Evolutionary conservation across 495 filamentous ascomycete species (phyloP), one percentile per base, ranked within the genome.

Genomic region (Neurospora africana): DNA sequence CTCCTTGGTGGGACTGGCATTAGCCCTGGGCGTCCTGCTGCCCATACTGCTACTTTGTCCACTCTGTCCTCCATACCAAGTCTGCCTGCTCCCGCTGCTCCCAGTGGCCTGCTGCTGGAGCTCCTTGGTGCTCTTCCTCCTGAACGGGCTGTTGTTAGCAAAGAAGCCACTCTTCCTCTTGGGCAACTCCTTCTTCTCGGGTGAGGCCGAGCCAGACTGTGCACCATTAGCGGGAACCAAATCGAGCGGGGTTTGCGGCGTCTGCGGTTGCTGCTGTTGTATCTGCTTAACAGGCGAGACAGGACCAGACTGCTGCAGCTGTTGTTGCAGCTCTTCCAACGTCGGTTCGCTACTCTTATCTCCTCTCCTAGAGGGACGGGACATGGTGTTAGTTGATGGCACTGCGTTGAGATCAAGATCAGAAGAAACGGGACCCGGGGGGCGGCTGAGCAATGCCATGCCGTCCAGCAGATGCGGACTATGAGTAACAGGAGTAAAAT

Each of bases 391-490:
- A 23, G 75, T 40, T 36, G 77, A 82, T 37, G 91, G 85, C 72
- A 87, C 90, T 39, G 91, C 93, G 80, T 92, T 95, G 69, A 90
- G 89, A 58, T 96, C 94, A 65, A 65, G 15, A 65, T 65, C 53
- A 30, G 53, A 61, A 65, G 27, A 33, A 33, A 65, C 53, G 27
- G 94, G 97, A 58, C 91, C 91, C 65, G 92, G 90, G 0, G 90
- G 93, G 33, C 95, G 89, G 81, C 96, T 98, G 74, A 97, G 92
- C 92, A 98, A 97, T 2, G 95, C 98, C 96, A 98, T 98, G 39
- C 95, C 96, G 79, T 99, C 95, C 76, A 92, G 89, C 5, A 95
- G 95, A 78, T 97, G 97, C 23, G 94, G 92, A 75, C 98, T 97
- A 78, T 98, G 94, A 40, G 94, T 94, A 19, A 97, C 87, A 33